Base-by-base conservation (phyloP, 495 filamentous ascomycete genomes). In the Aspergillus bridgeri region DNA sequence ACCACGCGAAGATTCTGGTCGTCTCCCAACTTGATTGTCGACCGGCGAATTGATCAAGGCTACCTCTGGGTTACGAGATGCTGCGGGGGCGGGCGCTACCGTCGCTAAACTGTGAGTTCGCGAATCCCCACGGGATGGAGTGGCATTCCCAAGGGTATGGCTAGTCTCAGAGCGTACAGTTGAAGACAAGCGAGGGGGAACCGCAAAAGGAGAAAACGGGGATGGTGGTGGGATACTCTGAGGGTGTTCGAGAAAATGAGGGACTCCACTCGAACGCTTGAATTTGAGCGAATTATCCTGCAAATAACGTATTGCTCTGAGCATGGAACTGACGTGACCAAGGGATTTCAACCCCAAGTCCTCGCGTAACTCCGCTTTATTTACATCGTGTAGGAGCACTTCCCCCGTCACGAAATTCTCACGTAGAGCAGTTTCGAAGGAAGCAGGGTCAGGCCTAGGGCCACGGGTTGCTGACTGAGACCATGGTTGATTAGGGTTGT, bases 321-420 rank as follows among this genome's bases (percentile, higher is more conserved):
- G 64, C 11, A 87, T 60, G 18, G 68, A 74, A 44, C 66, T 69
- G 21, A 78, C 70, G 49, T 78, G 73, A 3, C 79, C 80, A 15
- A 83, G 60, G 17, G 70, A 63, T 48, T 60, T 79, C 21, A 87
- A 59, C 0, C 77, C 77, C 21, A 85, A 64, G 5, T 85, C 81
- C 48, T 81, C 69, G 15, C 71, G 77, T 33, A 87, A 59, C 20
- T 71, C 60, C 4, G 61, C 42, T 5, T 72, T 66, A 48, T 80
- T 73, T 2, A 86, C 68, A 58, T 76, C 66, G 3, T 72, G 62
- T 1, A 94, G 70, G 0, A 95, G 75, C 0, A 81, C 76, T 29
- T 79, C 67, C 6, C 90, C 90, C 50, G 81, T 81, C 3, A 92
- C 73, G 3, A 77, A 74, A 51, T 87, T 76, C 0, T 86, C 77